Percentiles rank a stretch among this genome's conserved stretches.
phyloP scores from a whole-genome alignment of 2,329 filamentous ascomycete genomes.

The Eurotiales sp. region DNA sequence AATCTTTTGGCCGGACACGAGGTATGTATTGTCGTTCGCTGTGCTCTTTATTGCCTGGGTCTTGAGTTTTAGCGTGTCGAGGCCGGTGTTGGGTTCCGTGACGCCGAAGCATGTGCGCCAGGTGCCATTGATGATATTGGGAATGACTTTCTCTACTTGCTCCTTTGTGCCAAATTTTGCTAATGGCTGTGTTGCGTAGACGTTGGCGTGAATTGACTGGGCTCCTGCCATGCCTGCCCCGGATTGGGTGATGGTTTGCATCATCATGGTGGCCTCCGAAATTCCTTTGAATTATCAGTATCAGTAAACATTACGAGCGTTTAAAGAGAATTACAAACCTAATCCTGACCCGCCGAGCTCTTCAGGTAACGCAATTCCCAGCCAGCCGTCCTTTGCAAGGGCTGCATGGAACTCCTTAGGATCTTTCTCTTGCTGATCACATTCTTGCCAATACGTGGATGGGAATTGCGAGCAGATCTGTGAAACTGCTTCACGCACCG shows the following conservation, averaged over 20 bases:
- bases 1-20: slow-evolving; percentile 74
- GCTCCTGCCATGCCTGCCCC: slow-evolving; percentile 74
- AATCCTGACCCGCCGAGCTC: slow-evolving; percentile 69
- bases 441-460: slow-evolving; percentile 68
- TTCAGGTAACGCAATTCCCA: slow-evolving; percentile 76
- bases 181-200: slow-evolving; percentile 62
- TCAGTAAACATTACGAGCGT: too few relatives aligned
- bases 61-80: slow-evolving; percentile 69
- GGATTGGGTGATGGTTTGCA: slow-evolving; percentile 74
- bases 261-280: slow-evolving; percentile 80
- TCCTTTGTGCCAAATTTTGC: slow-evolving; percentile 66
- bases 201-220: slow-evolving; percentile 56
- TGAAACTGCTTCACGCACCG: slow-evolving; percentile 65
- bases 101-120: slow-evolving; percentile 77
- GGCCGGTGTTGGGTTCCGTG: slow-evolving; percentile 76
- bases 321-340: background rate
- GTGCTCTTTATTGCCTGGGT: slow-evolving; percentile 56
- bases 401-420: slow-evolving; percentile 73
- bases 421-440: slow-evolving; percentile 66
- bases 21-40: slow-evolving; percentile 57
- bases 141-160: slow-evolving; percentile 62
- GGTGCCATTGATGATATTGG: slow-evolving; percentile 67
- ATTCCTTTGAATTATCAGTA: slow-evolving; percentile 50
- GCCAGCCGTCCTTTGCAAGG: slow-evolving; percentile 71
- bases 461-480: slow-evolving; percentile 68